These are phyloP conservation scores for Erucastrum elatum DNA, from an alignment of 345 rosid genomes.

Conservation along the genomic window DNA sequence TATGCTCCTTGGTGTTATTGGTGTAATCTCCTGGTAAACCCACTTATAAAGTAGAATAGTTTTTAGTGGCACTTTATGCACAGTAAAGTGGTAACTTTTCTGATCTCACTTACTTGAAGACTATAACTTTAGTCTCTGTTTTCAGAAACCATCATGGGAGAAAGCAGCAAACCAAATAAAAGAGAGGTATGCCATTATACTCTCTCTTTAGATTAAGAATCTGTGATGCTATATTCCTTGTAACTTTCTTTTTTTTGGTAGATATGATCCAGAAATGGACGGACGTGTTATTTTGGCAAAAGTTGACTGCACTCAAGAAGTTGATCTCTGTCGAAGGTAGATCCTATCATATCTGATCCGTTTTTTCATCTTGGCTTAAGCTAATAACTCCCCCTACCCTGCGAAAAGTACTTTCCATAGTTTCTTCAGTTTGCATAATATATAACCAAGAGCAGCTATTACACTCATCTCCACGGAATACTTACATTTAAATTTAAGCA, in stretches of 20 bases:
- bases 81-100: not conserved
- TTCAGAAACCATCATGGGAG: constrained; percentile 99
- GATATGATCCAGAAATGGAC: constrained; percentile 93
- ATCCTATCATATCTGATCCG: constrained; percentile 19
- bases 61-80: constrained; percentile 4
- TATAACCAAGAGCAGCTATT: not conserved
- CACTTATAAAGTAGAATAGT: constrained; percentile 7
- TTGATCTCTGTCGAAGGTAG: constrained; percentile 88
- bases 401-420: not conserved
- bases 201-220: constrained; percentile 8
- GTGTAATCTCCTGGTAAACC: constrained; percentile 88
- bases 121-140: constrained; percentile 30
- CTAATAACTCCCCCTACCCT: not conserved
- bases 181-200: constrained; percentile 57
- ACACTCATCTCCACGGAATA: constrained; percentile 13
- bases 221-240: constrained; percentile 10
- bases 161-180: constrained; percentile 79
- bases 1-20: constrained; percentile 98
- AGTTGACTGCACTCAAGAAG: constrained; percentile 88
- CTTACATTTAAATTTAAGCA: not conserved
- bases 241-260: constrained; percentile 34
- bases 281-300: constrained; percentile 85
- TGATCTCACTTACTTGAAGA: not conserved
- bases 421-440: constrained; percentile 2
- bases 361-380: constrained; percentile 10